Conservation (phyloP, 257 asterid genomes). For the Solanum appendiculatum region DNA sequence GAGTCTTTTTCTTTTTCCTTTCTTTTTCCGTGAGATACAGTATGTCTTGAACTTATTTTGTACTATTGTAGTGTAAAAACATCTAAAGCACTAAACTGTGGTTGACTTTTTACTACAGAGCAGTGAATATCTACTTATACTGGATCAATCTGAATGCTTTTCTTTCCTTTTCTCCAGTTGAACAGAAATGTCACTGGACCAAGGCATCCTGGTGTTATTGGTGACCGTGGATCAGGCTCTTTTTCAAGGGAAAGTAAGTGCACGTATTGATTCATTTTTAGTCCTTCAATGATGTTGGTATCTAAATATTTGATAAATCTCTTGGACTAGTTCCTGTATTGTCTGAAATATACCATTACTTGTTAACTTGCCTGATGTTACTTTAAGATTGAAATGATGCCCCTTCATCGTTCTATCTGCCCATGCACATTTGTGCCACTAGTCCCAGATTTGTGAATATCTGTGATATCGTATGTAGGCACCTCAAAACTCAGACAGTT, state of each 20-base stretch:
- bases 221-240: conserved; percentile 97
- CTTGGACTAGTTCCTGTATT: background rate
- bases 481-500: background rate
- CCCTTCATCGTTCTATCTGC: background rate
- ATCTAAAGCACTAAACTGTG: background rate
- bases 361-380: background rate
- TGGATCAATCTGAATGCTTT: background rate
- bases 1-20: background rate
- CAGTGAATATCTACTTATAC: background rate
- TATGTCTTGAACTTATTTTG: background rate
- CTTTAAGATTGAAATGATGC: background rate
- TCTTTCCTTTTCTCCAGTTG: conserved; percentile 38
- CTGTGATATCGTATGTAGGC: background rate
- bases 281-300: background rate
- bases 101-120: background rate
- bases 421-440: background rate
- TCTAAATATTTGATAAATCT: background rate
- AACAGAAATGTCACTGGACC: conserved; percentile 85
- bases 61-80: background rate
- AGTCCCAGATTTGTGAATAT: background rate
- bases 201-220: conserved; percentile 91
- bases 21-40: background rate
- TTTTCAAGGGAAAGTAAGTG: conserved; percentile 96
- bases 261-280: background rate
- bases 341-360: background rate